phyloP scores from a whole-genome alignment of 2,329 filamentous ascomycete genomes.

The Biscogniauxia sp. region DNA sequence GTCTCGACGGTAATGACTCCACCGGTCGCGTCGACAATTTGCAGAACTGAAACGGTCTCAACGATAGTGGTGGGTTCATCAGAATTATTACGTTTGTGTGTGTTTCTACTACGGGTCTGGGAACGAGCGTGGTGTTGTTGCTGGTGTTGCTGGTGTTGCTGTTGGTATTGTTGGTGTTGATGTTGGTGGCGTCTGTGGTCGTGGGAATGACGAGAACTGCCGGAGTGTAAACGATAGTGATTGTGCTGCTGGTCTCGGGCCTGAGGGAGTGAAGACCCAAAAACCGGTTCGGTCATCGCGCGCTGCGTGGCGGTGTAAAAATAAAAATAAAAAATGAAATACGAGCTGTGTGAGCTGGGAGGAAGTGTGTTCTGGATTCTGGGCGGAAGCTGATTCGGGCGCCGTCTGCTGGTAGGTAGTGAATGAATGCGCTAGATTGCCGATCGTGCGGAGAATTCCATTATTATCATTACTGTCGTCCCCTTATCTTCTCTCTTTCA shows the following conservation, averaged over 20 bases:
- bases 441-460: constrained; percentile 32
- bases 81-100: constrained; percentile 23
- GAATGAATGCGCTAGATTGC: constrained; percentile 30
- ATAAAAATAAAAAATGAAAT: constrained; percentile 32
- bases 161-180: constrained; percentile 20
- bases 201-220: constrained; percentile 21
- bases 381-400: constrained; percentile 21
- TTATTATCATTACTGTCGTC: constrained; percentile 26
- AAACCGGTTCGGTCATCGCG: constrained; percentile 45
- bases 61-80: constrained; percentile 44
- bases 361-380: constrained; percentile 22
- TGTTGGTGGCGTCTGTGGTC: constrained; percentile 24
- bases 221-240: constrained; percentile 34
- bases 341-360: constrained; percentile 27
- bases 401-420: constrained; percentile 25
- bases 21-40: constrained; percentile 49
- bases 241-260: constrained; percentile 38
- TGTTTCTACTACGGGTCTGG: constrained; percentile 13
- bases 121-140: constrained; percentile 33
- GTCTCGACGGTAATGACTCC: constrained; percentile 45
- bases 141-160: constrained; percentile 21
- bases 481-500: constrained; percentile 13
- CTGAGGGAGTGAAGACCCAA: constrained; percentile 50
- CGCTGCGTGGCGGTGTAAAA: constrained; percentile 37
- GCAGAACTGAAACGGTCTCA: constrained; percentile 54